Percentiles rank a stretch among this genome's conserved stretches.
Conservation (phyloP, 2,329 filamentous ascomycete genomes). For the Aspergillus fumigatiaffinis region DNA sequence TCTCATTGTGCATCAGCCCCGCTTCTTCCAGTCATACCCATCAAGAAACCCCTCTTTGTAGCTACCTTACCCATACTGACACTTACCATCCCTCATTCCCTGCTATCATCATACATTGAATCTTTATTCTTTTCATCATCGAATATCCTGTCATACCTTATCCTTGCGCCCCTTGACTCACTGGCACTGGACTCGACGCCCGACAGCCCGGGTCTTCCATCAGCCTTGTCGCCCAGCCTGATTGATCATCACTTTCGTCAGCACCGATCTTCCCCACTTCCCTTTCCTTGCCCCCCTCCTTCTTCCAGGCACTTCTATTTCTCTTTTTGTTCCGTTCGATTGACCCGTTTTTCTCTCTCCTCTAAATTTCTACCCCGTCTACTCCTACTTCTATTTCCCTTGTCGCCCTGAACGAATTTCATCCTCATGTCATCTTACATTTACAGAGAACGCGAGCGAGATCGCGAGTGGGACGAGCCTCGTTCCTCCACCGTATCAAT, state of each 20-base stretch:
- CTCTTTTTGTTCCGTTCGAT: slow-evolving; percentile 3
- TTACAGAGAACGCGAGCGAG: slow-evolving; percentile 39
- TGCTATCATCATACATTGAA: too few species aligned
- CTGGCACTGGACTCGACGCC: not conserved
- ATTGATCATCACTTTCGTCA: slow-evolving; percentile 1
- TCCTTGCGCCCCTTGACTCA: not conserved
- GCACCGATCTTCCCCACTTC: slow-evolving; percentile 11
- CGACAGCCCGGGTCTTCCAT: not conserved
- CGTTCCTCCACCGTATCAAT: slow-evolving; percentile 44
- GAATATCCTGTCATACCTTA: too few species aligned
- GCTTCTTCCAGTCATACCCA: too few species aligned
- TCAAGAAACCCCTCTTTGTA: too few species aligned
- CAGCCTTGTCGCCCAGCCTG: not conserved
- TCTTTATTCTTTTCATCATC: too few species aligned
- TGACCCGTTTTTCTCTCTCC: slow-evolving; percentile 1
- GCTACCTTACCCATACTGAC: too few species aligned
- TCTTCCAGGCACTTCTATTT: not conserved
- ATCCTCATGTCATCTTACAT: slow-evolving; percentile 30
- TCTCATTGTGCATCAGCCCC: too few species aligned
- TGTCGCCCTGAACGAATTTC: slow-evolving; percentile 2
- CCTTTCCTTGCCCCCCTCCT: slow-evolving; percentile 7
- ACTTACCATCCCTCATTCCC: too few species aligned
- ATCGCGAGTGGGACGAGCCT: slow-evolving; percentile 41
- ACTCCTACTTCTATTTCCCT: slow-evolving; percentile 1
- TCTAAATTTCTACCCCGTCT: not conserved